Evolutionary conservation across 108 stramenopile species (phyloP).

Genomic region (Pseudonitzschia multiseries): DNA sequence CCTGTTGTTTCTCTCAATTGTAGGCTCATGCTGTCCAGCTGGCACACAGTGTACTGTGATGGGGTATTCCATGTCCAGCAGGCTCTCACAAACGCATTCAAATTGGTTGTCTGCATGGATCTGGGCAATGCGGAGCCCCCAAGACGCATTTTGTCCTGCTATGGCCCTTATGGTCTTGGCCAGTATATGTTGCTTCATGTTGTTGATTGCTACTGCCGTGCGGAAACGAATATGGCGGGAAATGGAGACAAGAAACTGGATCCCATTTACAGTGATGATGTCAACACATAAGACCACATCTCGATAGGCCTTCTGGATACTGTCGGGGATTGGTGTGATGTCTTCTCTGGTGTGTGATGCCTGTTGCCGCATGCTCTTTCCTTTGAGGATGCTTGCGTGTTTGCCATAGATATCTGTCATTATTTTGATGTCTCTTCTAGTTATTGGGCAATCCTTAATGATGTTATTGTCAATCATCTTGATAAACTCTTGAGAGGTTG

Average conservation of each 20-base stretch:
- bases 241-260: background rate
- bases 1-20: background rate
- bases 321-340: background rate
- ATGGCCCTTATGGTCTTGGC: background rate
- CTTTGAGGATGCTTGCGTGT: background rate
- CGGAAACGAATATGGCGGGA: background rate
- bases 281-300: background rate
- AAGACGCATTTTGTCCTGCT: background rate
- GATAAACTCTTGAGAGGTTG: background rate
- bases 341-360: background rate
- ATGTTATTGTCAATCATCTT: background rate
- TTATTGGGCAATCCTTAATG: background rate
- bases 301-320: background rate
- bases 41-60: background rate
- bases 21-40: background rate
- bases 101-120: background rate
- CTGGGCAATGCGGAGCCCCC: background rate
- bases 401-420: background rate
- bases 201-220: background rate
- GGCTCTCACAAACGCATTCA: background rate
- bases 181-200: background rate
- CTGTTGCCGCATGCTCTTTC: background rate
- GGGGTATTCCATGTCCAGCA: background rate
- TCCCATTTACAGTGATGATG: background rate
- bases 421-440: background rate